Base-by-base conservation (phyloP, 2,329 filamentous ascomycete species). In the Mollisiaceae sp. region DNA sequence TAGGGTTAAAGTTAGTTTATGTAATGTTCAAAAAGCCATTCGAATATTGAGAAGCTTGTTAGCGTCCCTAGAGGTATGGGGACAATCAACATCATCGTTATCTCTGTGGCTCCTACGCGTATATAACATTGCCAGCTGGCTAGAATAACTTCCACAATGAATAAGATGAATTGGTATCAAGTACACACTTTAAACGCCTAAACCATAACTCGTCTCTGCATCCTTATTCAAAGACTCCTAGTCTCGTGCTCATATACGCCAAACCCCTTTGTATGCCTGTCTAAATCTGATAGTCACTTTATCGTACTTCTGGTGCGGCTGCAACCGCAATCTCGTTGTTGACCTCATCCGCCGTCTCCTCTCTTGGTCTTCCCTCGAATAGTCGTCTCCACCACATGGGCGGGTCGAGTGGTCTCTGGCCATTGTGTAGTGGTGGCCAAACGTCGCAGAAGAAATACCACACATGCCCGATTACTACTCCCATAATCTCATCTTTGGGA, bases 381-480 rank as follows among this genome's bases (percentile, higher is more conserved):
- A 98, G 75, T 50, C 93, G 86, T 65, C 91, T 86, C 94, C 94
- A 99, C 89, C 92, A 97, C 65, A 82, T 81, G 0, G 95, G 95
- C 43, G 95, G 94, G 73, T 97, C 94, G 57, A 99, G 83, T 0
- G 95, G 95, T 63, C 92, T 86, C 60, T 91, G 89, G 20, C 93
- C 93, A 69, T 91, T 89, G 79, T 97, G 92, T 52, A 97, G 85
- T 2, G 93, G 91, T 3, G 95, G 95, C 78, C 97, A 99, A 18
- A 99, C 94, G 77, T 99, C 95, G 66, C 89, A 92, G 79, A 98
- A 97, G 81, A 97, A 99, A 79, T 98, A 99, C 91, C 94, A 98
- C 47, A 98, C 85, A 79, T 99, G 95, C 11, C 95, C 95, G 45
- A 98, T 94, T 11, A 95, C 88, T 18, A 97, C 93, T 4, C 95